Conservation (phyloP, 1,139 yeast species). For the Taphrina flavorubra region DNA sequence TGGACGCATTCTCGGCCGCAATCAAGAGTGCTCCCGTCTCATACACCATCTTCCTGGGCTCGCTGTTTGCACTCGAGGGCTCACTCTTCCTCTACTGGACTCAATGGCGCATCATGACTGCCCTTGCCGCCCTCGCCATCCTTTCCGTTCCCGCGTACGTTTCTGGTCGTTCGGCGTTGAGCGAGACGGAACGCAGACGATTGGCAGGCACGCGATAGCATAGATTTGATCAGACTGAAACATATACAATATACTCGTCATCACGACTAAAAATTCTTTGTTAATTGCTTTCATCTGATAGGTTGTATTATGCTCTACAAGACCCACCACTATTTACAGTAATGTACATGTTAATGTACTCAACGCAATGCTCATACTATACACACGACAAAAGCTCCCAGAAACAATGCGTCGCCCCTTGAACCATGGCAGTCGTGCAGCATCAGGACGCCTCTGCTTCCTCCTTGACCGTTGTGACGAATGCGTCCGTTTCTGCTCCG, state of each 20-base stretch:
- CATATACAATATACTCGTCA: too few species aligned
- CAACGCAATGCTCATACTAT: neutral
- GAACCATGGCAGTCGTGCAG: too few species aligned
- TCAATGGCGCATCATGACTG: constrained; percentile 31
- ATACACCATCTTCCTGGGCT: constrained; percentile 25
- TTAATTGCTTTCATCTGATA: neutral
- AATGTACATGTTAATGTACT: neutral
- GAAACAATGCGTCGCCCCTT: too few species aligned
- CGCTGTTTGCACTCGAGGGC: constrained; percentile 31
- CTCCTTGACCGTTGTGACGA: neutral
- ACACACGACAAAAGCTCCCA: too few species aligned
- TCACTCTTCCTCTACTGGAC: constrained; percentile 40
- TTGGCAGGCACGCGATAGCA: constrained; percentile 23
- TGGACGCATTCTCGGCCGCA: constrained; percentile 20
- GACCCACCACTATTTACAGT: neutral
- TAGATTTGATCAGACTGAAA: too few species aligned
- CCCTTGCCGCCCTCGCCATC: constrained; percentile 11
- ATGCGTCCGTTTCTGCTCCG: neutral
- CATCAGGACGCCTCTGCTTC: neutral
- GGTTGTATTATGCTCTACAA: neutral
- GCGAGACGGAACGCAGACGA: constrained; percentile 25
- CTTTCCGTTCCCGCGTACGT: constrained; percentile 28
- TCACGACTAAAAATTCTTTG: too few species aligned
- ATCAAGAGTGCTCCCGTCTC: constrained; percentile 23
- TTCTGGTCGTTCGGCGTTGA: constrained; percentile 26